phyloP scores from a whole-genome alignment of 176 grass and related monocot species.

The Lolium multiflorum region DNA sequence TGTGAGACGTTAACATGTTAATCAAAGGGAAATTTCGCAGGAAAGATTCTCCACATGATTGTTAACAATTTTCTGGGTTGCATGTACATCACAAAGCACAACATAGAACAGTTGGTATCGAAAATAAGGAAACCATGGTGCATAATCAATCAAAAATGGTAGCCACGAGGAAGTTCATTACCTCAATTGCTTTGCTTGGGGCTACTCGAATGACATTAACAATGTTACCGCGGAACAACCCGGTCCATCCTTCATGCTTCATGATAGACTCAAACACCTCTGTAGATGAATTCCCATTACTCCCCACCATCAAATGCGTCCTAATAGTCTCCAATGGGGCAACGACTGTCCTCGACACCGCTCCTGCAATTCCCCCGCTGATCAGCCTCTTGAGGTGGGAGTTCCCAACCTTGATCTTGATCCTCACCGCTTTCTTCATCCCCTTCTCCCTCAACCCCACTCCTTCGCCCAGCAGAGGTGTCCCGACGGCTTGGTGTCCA shows the following conservation, averaged over 20 bases:
- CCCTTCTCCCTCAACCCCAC: slow-evolving; percentile 49
- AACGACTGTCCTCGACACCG: slow-evolving; percentile 71
- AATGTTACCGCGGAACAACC: slow-evolving; percentile 85
- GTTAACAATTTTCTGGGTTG: not conserved
- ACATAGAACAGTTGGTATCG: not conserved
- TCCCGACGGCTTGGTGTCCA: slow-evolving; percentile 29
- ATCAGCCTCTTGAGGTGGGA: slow-evolving; percentile 72
- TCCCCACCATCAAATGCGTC: slow-evolving; percentile 92
- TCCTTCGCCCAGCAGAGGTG: not conserved
- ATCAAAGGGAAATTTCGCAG: not conserved
- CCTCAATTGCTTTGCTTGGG: slow-evolving; percentile 95
- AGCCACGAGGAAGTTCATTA: slow-evolving; percentile 38
- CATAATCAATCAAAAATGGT: not conserved
- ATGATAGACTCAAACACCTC: slow-evolving; percentile 80
- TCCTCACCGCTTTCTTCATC: slow-evolving; percentile 43
- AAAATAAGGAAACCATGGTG: not conserved
- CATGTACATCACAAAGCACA: not conserved
- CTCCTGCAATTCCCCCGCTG: slow-evolving; percentile 74
- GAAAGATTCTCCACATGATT: slow-evolving; percentile 7
- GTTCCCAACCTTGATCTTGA: slow-evolving; percentile 73
- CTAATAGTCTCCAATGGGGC: slow-evolving; percentile 89
- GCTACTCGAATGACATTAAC: slow-evolving; percentile 91
- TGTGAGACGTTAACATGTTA: not conserved
- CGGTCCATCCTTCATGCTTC: slow-evolving; percentile 85
- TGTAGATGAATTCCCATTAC: slow-evolving; percentile 65